Evolutionary conservation across 345 rosid species (phyloP).

Genomic region (Melaleuca alternifolia): DNA sequence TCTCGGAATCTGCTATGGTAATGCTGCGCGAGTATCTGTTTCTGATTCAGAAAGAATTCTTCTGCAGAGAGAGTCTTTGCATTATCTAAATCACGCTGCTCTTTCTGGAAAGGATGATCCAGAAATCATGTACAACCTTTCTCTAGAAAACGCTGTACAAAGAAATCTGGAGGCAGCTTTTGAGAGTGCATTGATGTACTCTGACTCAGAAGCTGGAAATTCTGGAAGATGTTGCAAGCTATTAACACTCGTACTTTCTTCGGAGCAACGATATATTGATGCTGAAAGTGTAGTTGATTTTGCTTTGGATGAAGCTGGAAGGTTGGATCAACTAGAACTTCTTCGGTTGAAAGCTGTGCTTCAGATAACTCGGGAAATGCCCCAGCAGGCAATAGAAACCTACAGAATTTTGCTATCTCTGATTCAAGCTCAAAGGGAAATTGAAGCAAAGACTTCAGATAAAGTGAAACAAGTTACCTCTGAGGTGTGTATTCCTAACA

Average conservation of each 20-base stretch:
- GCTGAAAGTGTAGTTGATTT: conserved; percentile 64
- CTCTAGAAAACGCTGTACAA: conserved; percentile 74
- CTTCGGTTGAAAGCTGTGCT: conserved; percentile 73
- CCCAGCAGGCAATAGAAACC: conserved; percentile 84
- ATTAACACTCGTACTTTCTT: conserved; percentile 59
- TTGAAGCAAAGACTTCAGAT: conserved; percentile 21
- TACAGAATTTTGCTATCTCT: conserved; percentile 64
- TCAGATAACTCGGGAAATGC: conserved; percentile 70
- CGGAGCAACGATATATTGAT: conserved; percentile 59
- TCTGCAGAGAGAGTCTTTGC: conserved; percentile 51
- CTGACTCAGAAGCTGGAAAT: conserved; percentile 40
- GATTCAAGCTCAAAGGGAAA: conserved; percentile 63
- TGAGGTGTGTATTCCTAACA: conserved; percentile 29
- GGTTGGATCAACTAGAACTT: conserved; percentile 59
- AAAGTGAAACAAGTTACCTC: conserved; percentile 9
- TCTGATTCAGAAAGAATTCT: conserved; percentile 60
- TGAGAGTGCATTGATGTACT: conserved; percentile 47
- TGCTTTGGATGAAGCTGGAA: conserved; percentile 66
- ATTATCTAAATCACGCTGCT: conserved; percentile 51
- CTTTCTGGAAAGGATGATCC: conserved; percentile 33
- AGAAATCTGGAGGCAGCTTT: conserved; percentile 73
- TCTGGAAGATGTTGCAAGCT: conserved; percentile 73
- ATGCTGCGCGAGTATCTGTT: conserved; percentile 61
- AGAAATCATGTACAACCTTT: conserved; percentile 46
- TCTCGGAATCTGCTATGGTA: conserved; percentile 81